Percentiles rank a stretch among this genome's conserved stretches.
These are phyloP conservation scores for Ophiostoma pallidulum DNA, from an alignment of 2,329 filamentous ascomycete genomes.

Conservation along the genomic window DNA sequence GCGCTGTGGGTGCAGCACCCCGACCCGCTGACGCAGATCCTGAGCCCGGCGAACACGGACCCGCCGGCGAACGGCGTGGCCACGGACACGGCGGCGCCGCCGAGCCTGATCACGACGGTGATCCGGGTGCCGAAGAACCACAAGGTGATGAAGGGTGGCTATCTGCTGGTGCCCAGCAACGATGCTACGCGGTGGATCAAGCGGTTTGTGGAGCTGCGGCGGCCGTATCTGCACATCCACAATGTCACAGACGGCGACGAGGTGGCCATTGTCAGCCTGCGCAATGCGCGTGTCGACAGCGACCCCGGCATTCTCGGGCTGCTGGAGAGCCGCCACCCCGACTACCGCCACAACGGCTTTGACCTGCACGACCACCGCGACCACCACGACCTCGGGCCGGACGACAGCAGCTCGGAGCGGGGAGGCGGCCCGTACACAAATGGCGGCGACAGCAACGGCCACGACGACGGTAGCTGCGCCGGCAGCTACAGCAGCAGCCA, in stretches of 20 bases:
- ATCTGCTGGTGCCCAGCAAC: constrained; percentile 75
- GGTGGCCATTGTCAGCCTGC: constrained; percentile 77
- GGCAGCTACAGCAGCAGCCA: not conserved
- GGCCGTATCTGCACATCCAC: constrained; percentile 88
- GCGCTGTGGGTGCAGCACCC: constrained; percentile 56
- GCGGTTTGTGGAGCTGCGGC: constrained; percentile 82
- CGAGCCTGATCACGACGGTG: constrained; percentile 65
- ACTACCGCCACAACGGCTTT: constrained; percentile 14
- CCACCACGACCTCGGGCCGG: not conserved
- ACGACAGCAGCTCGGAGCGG: not conserved
- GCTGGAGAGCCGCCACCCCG: constrained; percentile 37
- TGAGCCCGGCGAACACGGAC: constrained; percentile 53
- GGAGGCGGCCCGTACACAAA: not conserved
- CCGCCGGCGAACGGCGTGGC: constrained; percentile 57
- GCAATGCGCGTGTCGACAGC: constrained; percentile 84
- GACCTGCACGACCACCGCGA: constrained; percentile 12
- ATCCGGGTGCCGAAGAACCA: constrained; percentile 73
- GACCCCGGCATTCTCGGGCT: constrained; percentile 78
- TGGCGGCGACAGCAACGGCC: constrained; percentile 13
- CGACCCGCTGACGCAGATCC: constrained; percentile 45
- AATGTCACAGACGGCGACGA: constrained; percentile 80
- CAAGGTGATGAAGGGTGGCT: constrained; percentile 73
- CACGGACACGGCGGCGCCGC: constrained; percentile 38
- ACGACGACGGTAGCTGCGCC: too few relatives aligned
- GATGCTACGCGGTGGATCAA: constrained; percentile 80